Evolutionary conservation across 345 rosid species (phyloP).

Genomic region (Euphorbia peplus): DNA sequence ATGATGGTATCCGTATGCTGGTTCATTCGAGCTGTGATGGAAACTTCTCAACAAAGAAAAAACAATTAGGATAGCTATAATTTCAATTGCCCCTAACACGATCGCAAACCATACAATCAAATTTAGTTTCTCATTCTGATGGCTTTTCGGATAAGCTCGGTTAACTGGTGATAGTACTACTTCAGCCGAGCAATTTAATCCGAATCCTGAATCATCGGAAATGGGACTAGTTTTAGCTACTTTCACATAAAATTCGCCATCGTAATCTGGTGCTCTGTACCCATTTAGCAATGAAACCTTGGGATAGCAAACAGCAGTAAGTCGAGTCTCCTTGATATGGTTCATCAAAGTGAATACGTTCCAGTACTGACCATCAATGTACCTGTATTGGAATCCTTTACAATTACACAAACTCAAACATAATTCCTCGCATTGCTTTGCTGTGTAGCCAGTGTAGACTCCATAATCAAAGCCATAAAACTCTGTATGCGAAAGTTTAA

Average conservation of each 20-base stretch:
- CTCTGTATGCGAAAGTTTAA: constrained; percentile 8
- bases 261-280: neutral
- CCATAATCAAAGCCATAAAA: constrained; percentile 27
- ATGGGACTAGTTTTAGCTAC: constrained; percentile 11
- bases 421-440: neutral
- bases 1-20: constrained; percentile 11
- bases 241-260: constrained; percentile 21
- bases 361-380: neutral
- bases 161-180: neutral
- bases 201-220: neutral
- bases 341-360: neutral
- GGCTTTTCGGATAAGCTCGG: constrained; percentile 20
- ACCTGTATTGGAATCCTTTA: constrained; percentile 28
- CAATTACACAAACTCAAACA: constrained; percentile 18
- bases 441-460: neutral
- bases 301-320: constrained; percentile 17
- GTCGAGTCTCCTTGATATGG: neutral
- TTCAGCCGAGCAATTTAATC: constrained; percentile 2
- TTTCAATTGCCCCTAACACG: constrained; percentile 31
- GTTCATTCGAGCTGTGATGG: neutral
- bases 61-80: constrained; percentile 19
- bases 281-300: constrained; percentile 28
- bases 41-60: constrained; percentile 26
- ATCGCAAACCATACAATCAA: constrained; percentile 32
- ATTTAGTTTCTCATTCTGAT: constrained; percentile 4